Percentiles rank a stretch among this genome's conserved stretches.
phyloP scores from a whole-genome alignment of 345 rosid species.

The Viola odorata region DNA sequence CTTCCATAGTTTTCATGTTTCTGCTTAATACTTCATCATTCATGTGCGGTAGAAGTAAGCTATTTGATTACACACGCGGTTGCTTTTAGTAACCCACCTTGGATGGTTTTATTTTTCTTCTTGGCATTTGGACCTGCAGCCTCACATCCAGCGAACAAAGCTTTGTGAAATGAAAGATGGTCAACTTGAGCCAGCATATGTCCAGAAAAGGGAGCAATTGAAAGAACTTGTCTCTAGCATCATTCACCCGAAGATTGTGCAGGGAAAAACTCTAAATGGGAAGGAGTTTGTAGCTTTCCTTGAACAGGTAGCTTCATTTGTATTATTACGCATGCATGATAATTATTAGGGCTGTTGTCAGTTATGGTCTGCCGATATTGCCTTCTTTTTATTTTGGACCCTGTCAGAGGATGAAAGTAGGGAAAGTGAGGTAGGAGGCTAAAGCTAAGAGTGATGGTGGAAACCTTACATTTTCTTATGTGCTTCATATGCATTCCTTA shows the following conservation, averaged over 20 bases:
- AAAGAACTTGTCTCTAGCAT: conserved; percentile 74
- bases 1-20: too few species aligned
- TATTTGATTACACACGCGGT: background rate
- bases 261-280: conserved; percentile 76
- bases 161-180: conserved; percentile 94
- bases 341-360: background rate
- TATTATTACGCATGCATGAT: background rate
- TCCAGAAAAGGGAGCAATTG: conserved; percentile 69
- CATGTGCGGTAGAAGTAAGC: conserved; percentile 1
- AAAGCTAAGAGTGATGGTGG: too few species aligned
- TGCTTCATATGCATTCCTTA: background rate
- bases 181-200: conserved; percentile 81
- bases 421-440: background rate
- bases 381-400: background rate
- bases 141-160: conserved; percentile 90
- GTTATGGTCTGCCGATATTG: background rate
- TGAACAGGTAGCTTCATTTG: conserved; percentile 60
- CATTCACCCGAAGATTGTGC: conserved; percentile 89
- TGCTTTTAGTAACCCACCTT: conserved; percentile 15
- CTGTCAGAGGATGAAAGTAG: background rate
- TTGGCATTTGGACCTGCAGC: conserved; percentile 42
- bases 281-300: conserved; percentile 88
- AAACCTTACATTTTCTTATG: conserved; percentile 1
- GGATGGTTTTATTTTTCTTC: conserved; percentile 21
- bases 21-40: too few species aligned